Evolutionary conservation across 2,329 filamentous ascomycete genomes (phyloP), one percentile per base, ranked within the genome.

Genomic region (Cladosporium colombiae): DNA sequence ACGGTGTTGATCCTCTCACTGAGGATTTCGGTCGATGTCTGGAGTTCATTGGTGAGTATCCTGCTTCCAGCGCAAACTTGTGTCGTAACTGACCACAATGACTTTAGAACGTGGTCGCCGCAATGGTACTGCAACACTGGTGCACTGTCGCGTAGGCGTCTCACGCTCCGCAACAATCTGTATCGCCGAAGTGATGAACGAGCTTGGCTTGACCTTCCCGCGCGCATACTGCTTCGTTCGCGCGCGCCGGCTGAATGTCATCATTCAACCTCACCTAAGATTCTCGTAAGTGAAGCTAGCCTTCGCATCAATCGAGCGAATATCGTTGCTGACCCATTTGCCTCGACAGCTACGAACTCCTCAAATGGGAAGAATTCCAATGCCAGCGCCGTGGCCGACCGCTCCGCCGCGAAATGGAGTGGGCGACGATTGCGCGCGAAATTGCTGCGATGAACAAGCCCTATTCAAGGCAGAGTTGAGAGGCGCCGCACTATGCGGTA

Each of bases 111-210:
- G 88, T 71, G 93, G 94, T 40, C 91, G 90, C 74, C 80, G 81
- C 44, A 90, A 91, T 52, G 89, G 90, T 33, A 91, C 87, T 5
- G 92, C 94, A 27, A 98, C 95, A 0, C 84, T 99, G 65, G 95
- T 99, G 18, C 95, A 99, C 77, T 99, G 95, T 77, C 90, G 95
- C 21, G 95, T 99, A 8, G 95, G 95, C 57, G 95, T 99, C 64
- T 97, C 93, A 60, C 88, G 95, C 61, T 97, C 92, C 68, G 95
- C 95, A 14, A 99, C 94, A 1, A 97, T 99, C 68, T 98, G 95
- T 77, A 99, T 99, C 73, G 95, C 95, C n/a, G 93, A 98, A 78
- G 92, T 98, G 40, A 99, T 99, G 95, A 88, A 89, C 40, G 84
- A 89, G 29, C 79, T 92, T 72, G 84, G 87, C 25, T 81, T 97